phyloP scores from a whole-genome alignment of 352 stramenopile species.

The Aphanomyces cochlioides region DNA sequence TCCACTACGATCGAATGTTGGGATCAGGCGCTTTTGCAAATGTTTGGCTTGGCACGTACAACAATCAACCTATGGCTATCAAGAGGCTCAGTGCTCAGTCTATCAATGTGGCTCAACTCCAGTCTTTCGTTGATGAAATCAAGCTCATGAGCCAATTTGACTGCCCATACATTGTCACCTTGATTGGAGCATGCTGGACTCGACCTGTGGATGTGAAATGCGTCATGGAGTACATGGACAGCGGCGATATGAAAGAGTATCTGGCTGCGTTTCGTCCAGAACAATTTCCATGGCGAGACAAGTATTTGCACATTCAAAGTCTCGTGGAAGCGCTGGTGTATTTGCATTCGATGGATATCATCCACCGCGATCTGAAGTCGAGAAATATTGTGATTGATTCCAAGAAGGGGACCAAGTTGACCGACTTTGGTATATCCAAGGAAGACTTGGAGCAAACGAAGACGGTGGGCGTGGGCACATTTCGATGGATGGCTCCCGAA shows the following conservation, averaged over 20 bases:
- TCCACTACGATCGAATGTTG: not conserved
- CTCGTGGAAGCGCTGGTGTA: slow-evolving; percentile 5
- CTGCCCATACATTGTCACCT: slow-evolving; percentile 2
- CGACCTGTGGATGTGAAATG: not conserved
- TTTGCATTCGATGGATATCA: slow-evolving; percentile 10
- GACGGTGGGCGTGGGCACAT: slow-evolving; percentile 9
- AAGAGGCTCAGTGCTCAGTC: not conserved
- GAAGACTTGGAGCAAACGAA: slow-evolving; percentile 24
- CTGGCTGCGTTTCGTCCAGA: not conserved
- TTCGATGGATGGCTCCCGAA: slow-evolving; percentile 18
- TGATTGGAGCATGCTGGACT: slow-evolving; percentile 15
- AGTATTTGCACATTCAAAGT: not conserved
- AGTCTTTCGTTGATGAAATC: slow-evolving; percentile 21
- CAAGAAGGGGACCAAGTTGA: slow-evolving; percentile 45
- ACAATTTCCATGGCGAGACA: slow-evolving; percentile 11
- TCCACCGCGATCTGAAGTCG: slow-evolving; percentile 49
- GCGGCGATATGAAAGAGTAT: slow-evolving; percentile 38
- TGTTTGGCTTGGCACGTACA: not conserved
- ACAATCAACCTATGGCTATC: not conserved
- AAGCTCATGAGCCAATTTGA: slow-evolving; percentile 7
- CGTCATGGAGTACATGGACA: slow-evolving; percentile 44
- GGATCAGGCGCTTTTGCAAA: not conserved
- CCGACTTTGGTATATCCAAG: slow-evolving; percentile 53
- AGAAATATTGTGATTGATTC: slow-evolving; percentile 50
- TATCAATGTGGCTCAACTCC: not conserved